phyloP scores from a whole-genome alignment of 179 eudicot genomes.

The Beta lomatogona region DNA sequence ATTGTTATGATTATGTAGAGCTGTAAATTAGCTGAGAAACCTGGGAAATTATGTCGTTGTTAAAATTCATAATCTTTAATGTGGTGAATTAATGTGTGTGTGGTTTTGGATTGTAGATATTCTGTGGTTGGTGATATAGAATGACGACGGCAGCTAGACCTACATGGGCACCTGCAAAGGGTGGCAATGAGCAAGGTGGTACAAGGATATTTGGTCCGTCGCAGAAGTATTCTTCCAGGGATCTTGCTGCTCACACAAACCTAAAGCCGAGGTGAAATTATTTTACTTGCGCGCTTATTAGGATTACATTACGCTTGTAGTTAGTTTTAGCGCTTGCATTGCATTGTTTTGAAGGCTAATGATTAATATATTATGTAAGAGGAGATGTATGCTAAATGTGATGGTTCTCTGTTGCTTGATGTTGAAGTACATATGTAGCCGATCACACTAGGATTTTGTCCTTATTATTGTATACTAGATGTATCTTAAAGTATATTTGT shows the following conservation, averaged over 20 bases:
- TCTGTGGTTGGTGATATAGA: conserved; percentile 13
- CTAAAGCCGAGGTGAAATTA: conserved; percentile 71
- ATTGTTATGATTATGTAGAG: too few species aligned
- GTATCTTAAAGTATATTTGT: background rate
- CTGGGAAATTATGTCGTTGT: background rate
- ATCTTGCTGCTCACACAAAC: conserved; percentile 87
- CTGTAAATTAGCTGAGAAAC: too few species aligned
- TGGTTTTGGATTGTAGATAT: background rate
- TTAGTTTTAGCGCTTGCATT: too few species aligned
- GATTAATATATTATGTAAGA: background rate
- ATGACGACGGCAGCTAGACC: conserved; percentile 99
- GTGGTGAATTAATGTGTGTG: background rate
- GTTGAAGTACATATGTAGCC: background rate
- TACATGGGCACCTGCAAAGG: conserved; percentile 99
- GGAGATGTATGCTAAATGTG: background rate
- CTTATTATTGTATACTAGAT: background rate
- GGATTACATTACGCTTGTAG: too few species aligned
- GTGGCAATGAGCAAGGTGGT: conserved; percentile 96
- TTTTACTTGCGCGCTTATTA: too few species aligned
- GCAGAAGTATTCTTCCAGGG: conserved; percentile 94
- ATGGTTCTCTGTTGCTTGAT: background rate
- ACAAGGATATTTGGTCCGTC: conserved; percentile 92
- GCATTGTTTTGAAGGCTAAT: too few species aligned
- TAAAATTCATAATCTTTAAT: background rate
- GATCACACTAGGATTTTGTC: background rate